These are phyloP conservation scores for Pisolithus marmoratus DNA, from an alignment of 768 basidiomycete species.

Conservation along the genomic window DNA sequence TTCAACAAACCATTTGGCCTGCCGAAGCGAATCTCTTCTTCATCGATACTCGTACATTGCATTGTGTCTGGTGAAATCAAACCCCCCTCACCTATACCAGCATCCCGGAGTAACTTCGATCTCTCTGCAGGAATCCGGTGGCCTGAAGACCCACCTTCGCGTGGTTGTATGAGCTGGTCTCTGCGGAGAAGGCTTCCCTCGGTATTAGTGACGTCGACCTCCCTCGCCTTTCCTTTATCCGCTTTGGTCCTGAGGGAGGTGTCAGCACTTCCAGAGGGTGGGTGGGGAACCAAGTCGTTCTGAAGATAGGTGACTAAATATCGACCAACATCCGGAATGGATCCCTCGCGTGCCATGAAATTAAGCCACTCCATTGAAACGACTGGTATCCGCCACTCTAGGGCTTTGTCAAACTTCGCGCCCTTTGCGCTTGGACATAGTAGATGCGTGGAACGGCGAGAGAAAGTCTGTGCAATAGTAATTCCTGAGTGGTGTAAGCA, in stretches of 20 bases:
- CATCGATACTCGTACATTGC: neutral
- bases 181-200: neutral
- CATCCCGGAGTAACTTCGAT: slow-evolving; percentile 17
- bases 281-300: slow-evolving; percentile 36
- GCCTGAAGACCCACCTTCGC: slow-evolving; percentile 3
- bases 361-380: slow-evolving; percentile 68
- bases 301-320: slow-evolving; percentile 28
- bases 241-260: slow-evolving; percentile 11
- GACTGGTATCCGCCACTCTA: slow-evolving; percentile 74
- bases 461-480: slow-evolving; percentile 51
- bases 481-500: slow-evolving; percentile 39
- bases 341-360: slow-evolving; percentile 48
- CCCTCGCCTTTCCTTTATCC: slow-evolving; percentile 31
- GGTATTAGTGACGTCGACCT: slow-evolving; percentile 34
- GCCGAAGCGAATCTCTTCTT: slow-evolving; percentile 22
- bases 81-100: neutral
- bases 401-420: slow-evolving; percentile 72
- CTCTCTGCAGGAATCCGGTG: slow-evolving; percentile 18
- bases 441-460: slow-evolving; percentile 69
- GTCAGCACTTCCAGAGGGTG: slow-evolving; percentile 10
- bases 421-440: slow-evolving; percentile 69
- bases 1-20: slow-evolving; percentile 29
- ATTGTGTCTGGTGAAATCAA: slow-evolving; percentile 1
- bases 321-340: slow-evolving; percentile 32
- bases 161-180: neutral